Base-by-base conservation (phyloP, 2,329 filamentous ascomycete genomes). In the Cladophialophora chaetospira region DNA sequence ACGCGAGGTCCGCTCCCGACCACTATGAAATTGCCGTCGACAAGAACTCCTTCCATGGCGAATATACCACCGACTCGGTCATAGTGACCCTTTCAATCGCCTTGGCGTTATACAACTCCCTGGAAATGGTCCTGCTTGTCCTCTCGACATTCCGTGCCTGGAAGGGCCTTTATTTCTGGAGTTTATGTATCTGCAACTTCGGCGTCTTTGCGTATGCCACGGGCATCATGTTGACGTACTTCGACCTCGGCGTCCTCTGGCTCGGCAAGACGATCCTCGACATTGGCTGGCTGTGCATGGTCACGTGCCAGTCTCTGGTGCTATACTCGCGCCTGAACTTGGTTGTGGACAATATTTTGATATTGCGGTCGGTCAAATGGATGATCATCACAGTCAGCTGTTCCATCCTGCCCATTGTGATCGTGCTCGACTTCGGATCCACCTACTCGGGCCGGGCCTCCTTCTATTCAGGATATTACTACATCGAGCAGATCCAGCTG, bases 401-500 rank as follows among this genome's bases (percentile, higher is more conserved):
- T 53, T 58, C 72, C n/a, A 69, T 78, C 26, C 73, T 76, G 58
- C 61, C 76, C 45, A 73, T 75, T 15, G 76, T 72, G 5, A 74
- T 73, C 4, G 70, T 76, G 10, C 64, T 78, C 33, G 74, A 74
- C 15, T 77, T 71, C 55, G 75, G 75, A 35, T 70, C 68, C 44
- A 76, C 75, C 55, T 58, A 56, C 28, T 50, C 59, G 13, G 5
- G 31, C 10, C 42, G 44, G 3, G 46, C 49, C 6, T 31, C 56
- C 3, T 76, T 69, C 56, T 64, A 66, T n/a, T 47, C 55, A 6
- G 73, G 69, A 5, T 78, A 77, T 64, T 72, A 72, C 35, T 65
- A 76, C 45, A 75, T 79, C 69, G 81, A 83, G 61, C 78, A 79
- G 65, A 74, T 83, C 17, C 80, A 84, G 62, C 76, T 83, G 65